These are phyloP conservation scores for Melaleuca alternifolia DNA, from an alignment of 345 rosid genomes.

Conservation along the genomic window DNA sequence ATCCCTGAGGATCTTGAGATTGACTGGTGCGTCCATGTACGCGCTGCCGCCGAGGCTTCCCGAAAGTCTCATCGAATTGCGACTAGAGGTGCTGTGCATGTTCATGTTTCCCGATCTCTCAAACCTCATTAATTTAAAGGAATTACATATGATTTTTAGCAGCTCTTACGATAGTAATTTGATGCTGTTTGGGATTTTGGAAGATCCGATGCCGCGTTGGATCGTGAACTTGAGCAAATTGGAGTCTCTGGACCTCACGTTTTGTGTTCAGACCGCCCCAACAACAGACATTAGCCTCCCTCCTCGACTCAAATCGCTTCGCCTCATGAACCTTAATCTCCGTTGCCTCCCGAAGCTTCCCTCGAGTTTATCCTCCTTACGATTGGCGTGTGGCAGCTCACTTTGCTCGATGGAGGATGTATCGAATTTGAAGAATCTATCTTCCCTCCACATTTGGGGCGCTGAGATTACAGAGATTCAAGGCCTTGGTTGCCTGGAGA, in stretches of 20 bases:
- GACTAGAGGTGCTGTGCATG: background rate
- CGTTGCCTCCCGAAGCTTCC: background rate
- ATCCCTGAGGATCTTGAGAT: too few species aligned
- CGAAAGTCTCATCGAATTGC: background rate
- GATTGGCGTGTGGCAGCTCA: fast-evolving
- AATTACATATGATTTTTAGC: background rate
- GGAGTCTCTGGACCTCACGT: too few species aligned
- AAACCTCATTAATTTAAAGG: background rate
- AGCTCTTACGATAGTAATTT: too few species aligned
- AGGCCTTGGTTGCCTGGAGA: background rate
- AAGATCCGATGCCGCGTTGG: too few species aligned
- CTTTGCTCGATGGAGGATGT: background rate
- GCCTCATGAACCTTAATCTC: fast-evolving
- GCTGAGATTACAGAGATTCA: background rate
- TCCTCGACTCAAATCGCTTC: background rate
- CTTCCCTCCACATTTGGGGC: fast-evolving
- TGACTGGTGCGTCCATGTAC: fast-evolving
- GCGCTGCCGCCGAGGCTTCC: background rate
- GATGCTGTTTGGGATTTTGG: too few species aligned
- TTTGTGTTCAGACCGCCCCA: fast-evolving
- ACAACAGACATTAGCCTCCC: background rate
- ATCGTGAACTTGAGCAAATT: too few species aligned
- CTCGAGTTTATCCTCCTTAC: background rate
- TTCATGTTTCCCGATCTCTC: background rate
- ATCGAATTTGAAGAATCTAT: background rate